Base-by-base conservation (phyloP, 2,329 filamentous ascomycete species). In the Corinectria fuckeliana region DNA sequence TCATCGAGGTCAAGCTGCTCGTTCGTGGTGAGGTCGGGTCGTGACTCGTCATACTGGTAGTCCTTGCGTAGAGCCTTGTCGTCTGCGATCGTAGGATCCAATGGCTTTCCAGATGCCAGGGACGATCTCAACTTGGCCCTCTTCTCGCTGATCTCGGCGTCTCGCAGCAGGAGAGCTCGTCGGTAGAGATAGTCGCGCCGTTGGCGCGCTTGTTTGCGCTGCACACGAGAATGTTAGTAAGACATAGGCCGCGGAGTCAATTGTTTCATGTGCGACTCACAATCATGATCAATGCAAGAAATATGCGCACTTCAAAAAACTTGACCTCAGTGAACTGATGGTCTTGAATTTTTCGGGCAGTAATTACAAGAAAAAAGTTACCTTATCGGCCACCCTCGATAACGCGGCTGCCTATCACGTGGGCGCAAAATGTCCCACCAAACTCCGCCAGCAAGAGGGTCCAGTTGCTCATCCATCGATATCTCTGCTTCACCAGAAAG, bases 131-230 rank as follows among this genome's bases (percentile, higher is more conserved):
- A 80, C 74, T 96, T 91, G 36, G 93, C 90, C 70, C 94, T 85
- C 76, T 97, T 97, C 75, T 96, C 92, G 57, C 91, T 91, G 65
- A 96, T 96, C 72, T 97, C 94, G 62, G 94, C 94, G 79, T 97
- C 92, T 68, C 91, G 89, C 41, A 97, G 85, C 20, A 92, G 89
- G 58, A 97, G 84, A 34, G 95, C 94, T 72, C 91, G 89, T 61
- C 94, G 88, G 77, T 97, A 96, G 70, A 99, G 88, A 76, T 98
- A 81, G 64, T 78, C 77, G 56, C 78, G 74, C 67, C 78, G 65
- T 69, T 80, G 74, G 60, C 76, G 75, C 26, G 77, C 74, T 75
- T 78, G 74, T 67, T 79, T 80, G 51, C 78, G 77, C 76, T 78
- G 30, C 16, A 32, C 21, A 18, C 30, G 16, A 36, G 14, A 58